Conservation (phyloP, 164 flowering plant species). For the Euptelea pleiosperma region DNA sequence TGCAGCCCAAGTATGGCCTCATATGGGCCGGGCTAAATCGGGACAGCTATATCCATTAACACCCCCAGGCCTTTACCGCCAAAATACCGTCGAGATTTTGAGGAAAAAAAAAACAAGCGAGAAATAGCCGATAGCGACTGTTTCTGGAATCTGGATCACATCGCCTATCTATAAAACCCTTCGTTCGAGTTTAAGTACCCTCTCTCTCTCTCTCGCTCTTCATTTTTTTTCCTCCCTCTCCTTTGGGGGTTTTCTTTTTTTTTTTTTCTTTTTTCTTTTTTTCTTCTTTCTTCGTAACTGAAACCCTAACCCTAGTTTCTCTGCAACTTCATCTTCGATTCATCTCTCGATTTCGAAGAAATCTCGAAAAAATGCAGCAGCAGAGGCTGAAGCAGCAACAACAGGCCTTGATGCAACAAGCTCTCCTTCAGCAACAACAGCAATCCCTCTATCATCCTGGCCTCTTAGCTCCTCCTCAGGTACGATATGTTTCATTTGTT, state of each 20-base stretch:
- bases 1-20: too few relatives aligned
- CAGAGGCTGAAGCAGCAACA: constrained; percentile 44
- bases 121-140: too few relatives aligned
- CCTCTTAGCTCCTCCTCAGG: constrained; percentile 59
- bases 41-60: too few relatives aligned
- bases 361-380: constrained; percentile 30
- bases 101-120: too few relatives aligned
- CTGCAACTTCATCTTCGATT: neutral
- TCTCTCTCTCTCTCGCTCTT: too few relatives aligned
- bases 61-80: too few relatives aligned
- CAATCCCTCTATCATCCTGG: constrained; percentile 56
- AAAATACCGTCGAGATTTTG: too few relatives aligned
- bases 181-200: too few relatives aligned
- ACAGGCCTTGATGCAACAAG: constrained; percentile 62
- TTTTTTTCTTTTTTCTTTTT: too few relatives aligned
- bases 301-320: constrained; percentile 9
- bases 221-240: neutral
- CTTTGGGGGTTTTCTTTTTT: constrained; percentile 3
- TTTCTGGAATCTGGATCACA: too few relatives aligned
- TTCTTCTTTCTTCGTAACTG: neutral
- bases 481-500: constrained; percentile 5
- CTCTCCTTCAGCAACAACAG: constrained; percentile 35
- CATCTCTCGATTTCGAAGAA: constrained; percentile 4
- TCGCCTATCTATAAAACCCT: too few relatives aligned
- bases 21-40: too few relatives aligned